phyloP scores from a whole-genome alignment of 495 filamentous ascomycete genomes.

The Penicillium lividum region DNA sequence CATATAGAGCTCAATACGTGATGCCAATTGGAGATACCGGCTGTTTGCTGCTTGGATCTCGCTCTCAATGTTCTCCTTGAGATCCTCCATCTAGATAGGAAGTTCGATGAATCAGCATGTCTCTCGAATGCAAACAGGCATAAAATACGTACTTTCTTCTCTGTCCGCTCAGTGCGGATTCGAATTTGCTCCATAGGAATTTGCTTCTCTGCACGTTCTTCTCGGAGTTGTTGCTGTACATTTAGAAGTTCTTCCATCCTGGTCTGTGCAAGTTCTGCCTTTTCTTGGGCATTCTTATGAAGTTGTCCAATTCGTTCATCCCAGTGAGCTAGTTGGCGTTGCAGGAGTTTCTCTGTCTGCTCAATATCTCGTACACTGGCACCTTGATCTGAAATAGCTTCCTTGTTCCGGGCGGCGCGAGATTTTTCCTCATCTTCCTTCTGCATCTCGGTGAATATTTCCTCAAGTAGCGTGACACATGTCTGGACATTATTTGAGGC shows the following conservation, averaged over 20 bases:
- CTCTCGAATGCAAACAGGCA: neutral
- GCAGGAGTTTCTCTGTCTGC: constrained; percentile 78
- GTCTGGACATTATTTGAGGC: constrained; percentile 79
- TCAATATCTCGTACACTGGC: constrained; percentile 91
- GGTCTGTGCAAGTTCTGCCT: constrained; percentile 73
- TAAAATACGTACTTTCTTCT: constrained; percentile 79
- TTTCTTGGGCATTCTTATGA: constrained; percentile 73
- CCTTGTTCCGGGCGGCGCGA: constrained; percentile 75
- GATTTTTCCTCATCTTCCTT: constrained; percentile 88
- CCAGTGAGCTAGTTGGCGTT: constrained; percentile 80
- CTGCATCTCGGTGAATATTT: constrained; percentile 75
- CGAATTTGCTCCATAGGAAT: constrained; percentile 87
- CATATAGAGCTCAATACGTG: constrained; percentile 95
- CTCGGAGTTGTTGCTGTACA: constrained; percentile 76
- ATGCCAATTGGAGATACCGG: constrained; percentile 93
- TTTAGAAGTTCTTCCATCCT: constrained; percentile 87
- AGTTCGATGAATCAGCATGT: constrained; percentile 12
- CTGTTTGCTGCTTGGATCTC: constrained; percentile 85
- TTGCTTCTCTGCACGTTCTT: constrained; percentile 81
- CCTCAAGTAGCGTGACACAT: constrained; percentile 85
- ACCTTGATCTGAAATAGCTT: constrained; percentile 81
- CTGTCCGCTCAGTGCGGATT: constrained; percentile 92
- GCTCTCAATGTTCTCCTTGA: constrained; percentile 94
- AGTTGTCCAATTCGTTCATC: constrained; percentile 81
- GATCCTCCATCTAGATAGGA: constrained; percentile 77